A percentile compares a stretch with the other conserved stretches of the same genome.
These are phyloP conservation scores for Physcomitrellopsis africana DNA, from an alignment of 225 moss, liverwort and hornwort species.

Conservation along the genomic window DNA sequence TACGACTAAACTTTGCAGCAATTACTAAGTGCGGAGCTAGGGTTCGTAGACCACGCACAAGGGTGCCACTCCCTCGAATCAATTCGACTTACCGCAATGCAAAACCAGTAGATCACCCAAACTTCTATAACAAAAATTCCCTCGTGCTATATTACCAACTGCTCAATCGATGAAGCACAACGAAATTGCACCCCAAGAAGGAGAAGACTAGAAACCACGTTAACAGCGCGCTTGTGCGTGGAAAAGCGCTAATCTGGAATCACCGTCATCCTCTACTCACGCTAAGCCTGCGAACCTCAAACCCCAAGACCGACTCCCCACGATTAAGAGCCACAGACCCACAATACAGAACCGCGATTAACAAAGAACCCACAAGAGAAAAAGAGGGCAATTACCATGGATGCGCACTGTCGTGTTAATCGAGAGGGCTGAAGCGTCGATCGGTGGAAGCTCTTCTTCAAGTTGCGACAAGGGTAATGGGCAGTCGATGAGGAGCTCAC, in stretches of 20 bases:
- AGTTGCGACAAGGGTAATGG: background rate
- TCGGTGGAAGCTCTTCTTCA: background rate
- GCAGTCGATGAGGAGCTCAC: background rate
- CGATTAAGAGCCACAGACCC: background rate
- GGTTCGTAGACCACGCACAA: background rate
- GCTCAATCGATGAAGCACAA: background rate
- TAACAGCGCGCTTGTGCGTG: background rate
- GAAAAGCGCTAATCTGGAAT: background rate
- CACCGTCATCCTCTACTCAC: background rate
- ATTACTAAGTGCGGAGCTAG: background rate
- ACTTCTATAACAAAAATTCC: background rate
- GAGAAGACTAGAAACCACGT: background rate
- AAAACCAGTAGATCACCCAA: background rate
- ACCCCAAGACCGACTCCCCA: slow-evolving; percentile 21
- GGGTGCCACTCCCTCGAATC: background rate
- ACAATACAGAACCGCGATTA: background rate
- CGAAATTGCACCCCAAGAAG: background rate
- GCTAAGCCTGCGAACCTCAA: background rate
- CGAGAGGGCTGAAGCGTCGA: background rate
- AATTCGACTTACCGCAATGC: background rate
- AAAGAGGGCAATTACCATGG: slow-evolving; percentile 19
- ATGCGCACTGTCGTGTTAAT: background rate
- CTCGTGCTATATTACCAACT: background rate
- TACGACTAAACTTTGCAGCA: background rate
- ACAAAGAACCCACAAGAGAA: background rate